A percentile compares a stretch with the other conserved stretches of the same genome.
Evolutionary conservation across 139 green algal genomes (phyloP).

Genomic region (Coelastrella sp.): DNA sequence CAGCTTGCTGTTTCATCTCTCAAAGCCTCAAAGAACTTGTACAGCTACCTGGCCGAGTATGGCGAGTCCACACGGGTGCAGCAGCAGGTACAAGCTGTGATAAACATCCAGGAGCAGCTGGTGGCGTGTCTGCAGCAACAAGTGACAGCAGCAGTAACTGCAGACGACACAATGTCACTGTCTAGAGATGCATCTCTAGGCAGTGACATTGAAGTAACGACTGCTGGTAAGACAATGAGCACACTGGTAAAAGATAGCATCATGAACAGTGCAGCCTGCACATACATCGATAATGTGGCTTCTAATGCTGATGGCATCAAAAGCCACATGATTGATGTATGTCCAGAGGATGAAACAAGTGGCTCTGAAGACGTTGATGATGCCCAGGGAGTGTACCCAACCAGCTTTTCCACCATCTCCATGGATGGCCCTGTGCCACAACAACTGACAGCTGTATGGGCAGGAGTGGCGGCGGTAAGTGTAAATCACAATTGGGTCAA

Average conservation of each 20-base stretch:
- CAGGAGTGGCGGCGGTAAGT: neutral
- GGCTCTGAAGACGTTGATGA: neutral
- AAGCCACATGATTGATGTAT: too few species aligned
- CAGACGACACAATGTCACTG: neutral
- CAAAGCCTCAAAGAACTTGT: neutral
- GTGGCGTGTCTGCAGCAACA: neutral
- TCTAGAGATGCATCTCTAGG: neutral
- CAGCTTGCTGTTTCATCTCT: neutral
- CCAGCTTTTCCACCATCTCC: neutral
- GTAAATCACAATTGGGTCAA: too few species aligned
- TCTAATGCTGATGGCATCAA: too few species aligned
- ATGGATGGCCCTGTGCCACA: neutral
- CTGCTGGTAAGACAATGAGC: neutral
- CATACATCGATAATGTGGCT: too few species aligned
- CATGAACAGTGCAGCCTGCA: too few species aligned
- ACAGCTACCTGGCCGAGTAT: neutral
- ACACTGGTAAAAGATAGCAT: too few species aligned
- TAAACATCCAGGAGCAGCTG: neutral
- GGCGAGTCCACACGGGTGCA: neutral
- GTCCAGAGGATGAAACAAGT: too few species aligned
- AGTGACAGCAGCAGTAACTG: neutral
- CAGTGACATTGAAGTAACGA: neutral
- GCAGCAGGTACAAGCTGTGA: neutral
- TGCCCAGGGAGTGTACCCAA: neutral
- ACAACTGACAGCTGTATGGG: neutral